Base-by-base conservation (phyloP, 2,329 filamentous ascomycete species). In the Phialocephala sp. region DNA sequence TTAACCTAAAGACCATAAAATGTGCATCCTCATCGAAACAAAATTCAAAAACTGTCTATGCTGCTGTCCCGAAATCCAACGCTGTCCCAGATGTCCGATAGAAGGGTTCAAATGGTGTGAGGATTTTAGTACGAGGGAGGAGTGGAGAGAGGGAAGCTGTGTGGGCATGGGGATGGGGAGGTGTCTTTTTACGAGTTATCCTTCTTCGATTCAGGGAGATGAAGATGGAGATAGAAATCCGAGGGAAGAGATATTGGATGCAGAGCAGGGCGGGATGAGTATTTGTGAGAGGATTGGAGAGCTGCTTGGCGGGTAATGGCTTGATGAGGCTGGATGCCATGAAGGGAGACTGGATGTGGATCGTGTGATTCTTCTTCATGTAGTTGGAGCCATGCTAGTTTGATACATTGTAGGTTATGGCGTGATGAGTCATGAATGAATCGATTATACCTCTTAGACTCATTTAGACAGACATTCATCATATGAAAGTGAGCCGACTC, bases 21-120 rank as follows among this genome's bases (percentile, higher is more conserved):
- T 50, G 45, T 50, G 45, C n/a, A 9, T 50, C 45, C 45, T 50
- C 45, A n/a, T 22, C 45, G 12, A 50, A 50, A 50, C 45, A 4
- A 50, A 50, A 50, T 24, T 22, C 20, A 22, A 50, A 50, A 11
- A 8, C 45, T 50, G 45, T 22, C 20, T 4, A 22, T 50, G 45
- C 45, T 22, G n/a, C n/a, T 8, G 8, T 50, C 20, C 20, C 5
- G 20, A 24, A 9, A 24, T 50, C n/a, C 8, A 22, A 22, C n/a
- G 4, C 45, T 50, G 45, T 50, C n/a, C 45, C 3, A 8, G 45
- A 22, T 50, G n/a, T 22, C 45, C 45, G 8, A 3, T 5, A 11
- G n/a, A 50, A 50, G 45, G 45, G 2, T 50, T 2, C 11, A 24
- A 50, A 8, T 8, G 2, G 45, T 50, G 45, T 22, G 45, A 24